A percentile compares a stretch with the other conserved stretches of the same genome.
phyloP scores from a whole-genome alignment of 164 flowering plant genomes.

The Saururus chinensis region DNA sequence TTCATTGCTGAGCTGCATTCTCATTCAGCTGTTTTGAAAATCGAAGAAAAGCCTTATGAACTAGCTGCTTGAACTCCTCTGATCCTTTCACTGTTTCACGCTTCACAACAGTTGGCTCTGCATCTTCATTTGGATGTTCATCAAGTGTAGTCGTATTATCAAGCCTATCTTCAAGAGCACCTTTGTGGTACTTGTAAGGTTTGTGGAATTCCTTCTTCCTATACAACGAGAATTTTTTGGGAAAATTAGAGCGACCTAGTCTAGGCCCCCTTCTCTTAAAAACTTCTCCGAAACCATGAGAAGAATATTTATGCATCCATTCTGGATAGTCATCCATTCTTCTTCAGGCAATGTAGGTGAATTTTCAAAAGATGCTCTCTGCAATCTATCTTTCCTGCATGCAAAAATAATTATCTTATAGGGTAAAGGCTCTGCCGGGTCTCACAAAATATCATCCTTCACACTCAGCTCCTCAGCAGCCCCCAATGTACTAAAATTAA shows the following conservation, averaged over 20 bases:
- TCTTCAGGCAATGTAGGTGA: conserved; percentile 3
- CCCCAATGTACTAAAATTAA: conserved; percentile 13
- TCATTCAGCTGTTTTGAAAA: conserved; percentile 50
- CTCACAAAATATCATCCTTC: conserved; percentile 12
- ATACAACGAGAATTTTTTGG: conserved; percentile 7
- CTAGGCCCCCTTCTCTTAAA: conserved; percentile 25
- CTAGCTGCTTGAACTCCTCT: conserved; percentile 49
- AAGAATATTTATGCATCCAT: conserved; percentile 2
- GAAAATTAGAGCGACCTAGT: conserved; percentile 13
- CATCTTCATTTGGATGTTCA: conserved; percentile 14
- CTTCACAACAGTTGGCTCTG: conserved; percentile 5
- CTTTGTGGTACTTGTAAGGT: conserved; percentile 12
- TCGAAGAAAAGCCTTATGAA: conserved; percentile 44
- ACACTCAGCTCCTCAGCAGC: conserved; percentile 5
- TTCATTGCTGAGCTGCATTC: conserved; percentile 35
- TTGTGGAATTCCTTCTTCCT: conserved; percentile 11
- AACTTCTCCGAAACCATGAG: conserved; percentile 8
- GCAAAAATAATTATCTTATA: conserved; percentile 10
- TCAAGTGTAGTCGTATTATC: conserved; percentile 9
- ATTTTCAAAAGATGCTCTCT: conserved; percentile 5
- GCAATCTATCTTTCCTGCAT: conserved; percentile 6
- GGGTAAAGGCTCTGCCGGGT: conserved; percentile 3
- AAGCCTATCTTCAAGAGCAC: conserved; percentile 8
- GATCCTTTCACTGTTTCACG: conserved; percentile 50
- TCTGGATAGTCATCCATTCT: conserved; percentile 6